phyloP scores from a whole-genome alignment of 2,329 filamentous ascomycete species.

The Diplodia intermedia region DNA sequence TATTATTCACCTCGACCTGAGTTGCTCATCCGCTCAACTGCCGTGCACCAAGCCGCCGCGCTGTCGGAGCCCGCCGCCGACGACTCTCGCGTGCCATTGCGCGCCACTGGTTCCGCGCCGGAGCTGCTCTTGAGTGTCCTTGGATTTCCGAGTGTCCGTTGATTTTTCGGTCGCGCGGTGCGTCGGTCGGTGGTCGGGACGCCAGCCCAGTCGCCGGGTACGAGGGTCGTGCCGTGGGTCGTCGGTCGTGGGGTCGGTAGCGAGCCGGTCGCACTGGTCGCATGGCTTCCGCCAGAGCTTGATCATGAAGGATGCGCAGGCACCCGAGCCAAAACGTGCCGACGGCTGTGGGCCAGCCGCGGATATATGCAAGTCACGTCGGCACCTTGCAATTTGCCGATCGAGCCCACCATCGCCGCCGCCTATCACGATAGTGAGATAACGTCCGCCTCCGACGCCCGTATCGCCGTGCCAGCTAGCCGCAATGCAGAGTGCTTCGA shows the following conservation, averaged over 20 bases:
- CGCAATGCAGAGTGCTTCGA: background rate
- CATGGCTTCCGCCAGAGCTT: background rate
- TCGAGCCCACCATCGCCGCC: background rate
- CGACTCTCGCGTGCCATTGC: background rate
- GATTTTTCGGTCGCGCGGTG: no score
- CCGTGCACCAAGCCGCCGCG: background rate
- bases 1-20: conserved; percentile 10
- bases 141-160: background rate
- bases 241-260: background rate
- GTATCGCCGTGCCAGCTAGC: background rate
- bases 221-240: no score
- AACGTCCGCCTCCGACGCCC: background rate
- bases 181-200: background rate
- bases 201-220: no score
- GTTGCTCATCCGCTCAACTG: background rate
- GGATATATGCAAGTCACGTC: conserved; percentile 10
- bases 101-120: background rate
- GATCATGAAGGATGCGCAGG: background rate
- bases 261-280: background rate
- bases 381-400: conserved; percentile 1
- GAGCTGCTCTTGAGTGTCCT: background rate
- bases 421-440: background rate
- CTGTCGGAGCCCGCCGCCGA: background rate
- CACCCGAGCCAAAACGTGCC: background rate
- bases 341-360: background rate